phyloP scores from a whole-genome alignment of 2,329 filamentous ascomycete genomes.

The Penicillium italicum region DNA sequence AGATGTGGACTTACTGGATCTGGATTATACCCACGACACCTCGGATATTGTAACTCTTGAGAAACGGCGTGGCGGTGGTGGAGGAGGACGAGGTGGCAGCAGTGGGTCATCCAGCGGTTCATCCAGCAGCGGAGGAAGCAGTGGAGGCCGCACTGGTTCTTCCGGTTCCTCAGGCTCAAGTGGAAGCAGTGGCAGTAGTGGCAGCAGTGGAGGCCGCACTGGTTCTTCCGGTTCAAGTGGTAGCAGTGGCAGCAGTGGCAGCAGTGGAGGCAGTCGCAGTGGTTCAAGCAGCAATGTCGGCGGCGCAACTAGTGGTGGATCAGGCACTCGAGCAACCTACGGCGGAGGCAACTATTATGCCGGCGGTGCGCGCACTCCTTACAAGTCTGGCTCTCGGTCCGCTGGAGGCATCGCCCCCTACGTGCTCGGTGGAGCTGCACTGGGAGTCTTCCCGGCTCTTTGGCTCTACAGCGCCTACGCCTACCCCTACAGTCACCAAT shows the following conservation, averaged over 20 bases:
- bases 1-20: constrained; percentile 5
- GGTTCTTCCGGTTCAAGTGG: constrained; percentile 10
- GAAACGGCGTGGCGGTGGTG: constrained; percentile 51
- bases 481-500: constrained; percentile 51
- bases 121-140: constrained; percentile 25
- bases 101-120: constrained; percentile 26
- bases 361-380: constrained; percentile 53
- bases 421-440: constrained; percentile 46
- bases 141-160: constrained; percentile 23
- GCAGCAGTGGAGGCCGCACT: constrained; percentile 22
- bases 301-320: constrained; percentile 27
- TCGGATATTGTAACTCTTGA: constrained; percentile 32
- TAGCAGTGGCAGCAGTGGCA: constrained; percentile 12
- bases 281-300: constrained; percentile 28
- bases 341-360: constrained; percentile 54
- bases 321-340: constrained; percentile 39
- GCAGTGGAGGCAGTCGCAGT: constrained; percentile 21
- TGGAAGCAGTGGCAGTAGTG: not conserved
- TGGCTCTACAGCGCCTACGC: constrained; percentile 56
- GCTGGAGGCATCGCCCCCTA: constrained; percentile 50
- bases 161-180: not conserved
- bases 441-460: constrained; percentile 50
- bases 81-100: constrained; percentile 36
- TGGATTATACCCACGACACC: constrained; percentile 4
- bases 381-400: constrained; percentile 45